Evolutionary conservation across 2,329 filamentous ascomycete genomes (phyloP).

Genomic region (Endothia cerciana): DNA sequence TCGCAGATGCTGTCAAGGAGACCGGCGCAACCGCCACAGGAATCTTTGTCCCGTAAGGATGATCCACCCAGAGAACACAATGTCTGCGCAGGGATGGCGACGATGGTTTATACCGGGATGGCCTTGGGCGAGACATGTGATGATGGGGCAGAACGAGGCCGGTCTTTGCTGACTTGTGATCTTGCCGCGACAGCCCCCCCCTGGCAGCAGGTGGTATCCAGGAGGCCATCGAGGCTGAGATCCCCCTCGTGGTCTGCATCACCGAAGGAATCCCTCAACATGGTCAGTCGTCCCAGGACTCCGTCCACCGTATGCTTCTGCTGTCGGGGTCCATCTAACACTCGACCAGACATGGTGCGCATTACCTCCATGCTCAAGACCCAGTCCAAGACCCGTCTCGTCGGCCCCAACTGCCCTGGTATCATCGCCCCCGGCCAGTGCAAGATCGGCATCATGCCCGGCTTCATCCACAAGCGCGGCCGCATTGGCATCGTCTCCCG

Average conservation of each 20-base stretch:
- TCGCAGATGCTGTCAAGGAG: slow-evolving; percentile 85
- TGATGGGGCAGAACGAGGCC: neutral
- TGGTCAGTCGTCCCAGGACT: slow-evolving; percentile 59
- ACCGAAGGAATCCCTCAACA: slow-evolving; percentile 98
- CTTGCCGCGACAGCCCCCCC: slow-evolving; percentile 66
- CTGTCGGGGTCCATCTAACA: slow-evolving; percentile 23
- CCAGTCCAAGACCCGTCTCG: slow-evolving; percentile 93
- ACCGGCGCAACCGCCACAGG: slow-evolving; percentile 90
- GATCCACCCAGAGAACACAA: slow-evolving; percentile 48
- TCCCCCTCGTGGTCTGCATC: slow-evolving; percentile 94
- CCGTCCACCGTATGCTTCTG: slow-evolving; percentile 1
- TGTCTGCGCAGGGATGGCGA: neutral
- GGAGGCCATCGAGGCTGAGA: slow-evolving; percentile 91
- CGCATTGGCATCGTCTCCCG: slow-evolving; percentile 98
- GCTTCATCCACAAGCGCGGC: slow-evolving; percentile 99
- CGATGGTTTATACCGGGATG: too few relatives aligned
- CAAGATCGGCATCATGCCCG: slow-evolving; percentile 99
- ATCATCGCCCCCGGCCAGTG: slow-evolving; percentile 95
- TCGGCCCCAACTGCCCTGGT: slow-evolving; percentile 97
- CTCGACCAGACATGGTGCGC: slow-evolving; percentile 85
- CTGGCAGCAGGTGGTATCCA: slow-evolving; percentile 94
- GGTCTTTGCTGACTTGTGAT: slow-evolving; percentile 17
- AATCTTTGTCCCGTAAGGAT: slow-evolving; percentile 89
- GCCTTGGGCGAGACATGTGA: neutral
- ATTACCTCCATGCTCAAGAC: slow-evolving; percentile 98